Percentiles rank a stretch among this genome's conserved stretches.
These are phyloP conservation scores for Endothia cerciana DNA, from an alignment of 2,329 filamentous ascomycete species.

Conservation along the genomic window DNA sequence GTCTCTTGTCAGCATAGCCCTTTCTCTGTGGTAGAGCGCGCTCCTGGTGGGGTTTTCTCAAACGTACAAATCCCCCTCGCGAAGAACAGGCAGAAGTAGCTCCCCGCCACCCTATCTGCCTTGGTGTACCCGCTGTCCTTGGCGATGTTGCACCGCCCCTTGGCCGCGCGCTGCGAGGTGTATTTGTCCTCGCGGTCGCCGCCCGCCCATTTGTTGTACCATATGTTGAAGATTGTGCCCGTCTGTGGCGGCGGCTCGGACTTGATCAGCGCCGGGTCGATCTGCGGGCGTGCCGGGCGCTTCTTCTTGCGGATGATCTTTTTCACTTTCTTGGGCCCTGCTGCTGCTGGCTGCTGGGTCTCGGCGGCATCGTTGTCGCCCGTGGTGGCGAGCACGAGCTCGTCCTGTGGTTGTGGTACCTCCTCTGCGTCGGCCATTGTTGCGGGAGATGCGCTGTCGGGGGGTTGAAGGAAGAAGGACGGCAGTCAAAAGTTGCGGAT, in stretches of 20 bases:
- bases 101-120: slow-evolving; percentile 75
- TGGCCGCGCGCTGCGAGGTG: slow-evolving; percentile 78
- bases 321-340: slow-evolving; percentile 67
- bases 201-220: slow-evolving; percentile 98
- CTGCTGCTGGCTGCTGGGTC: slow-evolving; percentile 42
- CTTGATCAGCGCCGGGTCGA: slow-evolving; percentile 82
- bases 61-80: slow-evolving; percentile 71
- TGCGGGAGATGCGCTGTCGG: not conserved
- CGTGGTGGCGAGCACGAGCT: slow-evolving; percentile 42
- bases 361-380: slow-evolving; percentile 49
- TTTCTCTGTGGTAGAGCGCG: not conserved
- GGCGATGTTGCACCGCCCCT: slow-evolving; percentile 84
- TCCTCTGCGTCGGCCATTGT: slow-evolving; percentile 34
- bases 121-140: slow-evolving; percentile 79
- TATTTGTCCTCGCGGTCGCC: slow-evolving; percentile 94
- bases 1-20: slow-evolving; percentile 7
- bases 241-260: slow-evolving; percentile 89
- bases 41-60: slow-evolving; percentile 34
- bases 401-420: slow-evolving; percentile 31
- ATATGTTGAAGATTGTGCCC: slow-evolving; percentile 95
- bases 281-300: slow-evolving; percentile 85
- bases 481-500: not conserved
- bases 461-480: not conserved
- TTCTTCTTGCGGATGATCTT: slow-evolving; percentile 92
- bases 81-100: slow-evolving; percentile 93